Conservation (phyloP, 306 rosid species). For the Lablab purpureus region DNA sequence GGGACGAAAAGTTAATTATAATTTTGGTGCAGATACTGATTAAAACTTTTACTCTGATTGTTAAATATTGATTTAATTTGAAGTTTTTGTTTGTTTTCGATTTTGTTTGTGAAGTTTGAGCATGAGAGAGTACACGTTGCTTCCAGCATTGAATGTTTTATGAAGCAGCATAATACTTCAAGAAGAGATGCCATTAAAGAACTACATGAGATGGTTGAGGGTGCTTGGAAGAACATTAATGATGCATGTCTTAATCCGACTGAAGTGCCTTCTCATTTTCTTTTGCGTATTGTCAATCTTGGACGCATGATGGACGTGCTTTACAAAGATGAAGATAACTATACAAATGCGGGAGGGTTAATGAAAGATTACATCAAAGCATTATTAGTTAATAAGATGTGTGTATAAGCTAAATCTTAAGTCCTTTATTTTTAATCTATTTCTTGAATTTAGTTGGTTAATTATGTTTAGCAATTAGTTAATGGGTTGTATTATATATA, state of each 20-base stretch:
- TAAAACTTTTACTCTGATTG: too few relatives aligned
- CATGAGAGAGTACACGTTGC: not conserved
- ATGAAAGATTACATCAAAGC: not conserved
- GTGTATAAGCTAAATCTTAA: too few relatives aligned
- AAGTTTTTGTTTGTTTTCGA: too few relatives aligned
- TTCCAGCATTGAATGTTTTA: slow-evolving; percentile 30
- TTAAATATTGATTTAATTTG: too few relatives aligned
- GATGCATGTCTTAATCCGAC: not conserved
- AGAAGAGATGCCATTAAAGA: not conserved
- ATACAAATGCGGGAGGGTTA: not conserved
- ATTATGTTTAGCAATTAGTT: too few relatives aligned
- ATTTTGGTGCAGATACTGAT: too few relatives aligned
- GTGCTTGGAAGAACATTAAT: slow-evolving; percentile 39
- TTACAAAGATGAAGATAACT: slow-evolving; percentile 34
- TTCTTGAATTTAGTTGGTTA: too few relatives aligned
- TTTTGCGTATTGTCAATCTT: not conserved
- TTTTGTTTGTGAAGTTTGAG: too few relatives aligned
- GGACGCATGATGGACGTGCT: not conserved
- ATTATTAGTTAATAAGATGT: not conserved
- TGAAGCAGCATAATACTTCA: not conserved
- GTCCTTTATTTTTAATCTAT: too few relatives aligned
- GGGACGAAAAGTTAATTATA: too few relatives aligned
- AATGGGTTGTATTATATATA: too few relatives aligned
- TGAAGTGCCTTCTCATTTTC: not conserved
- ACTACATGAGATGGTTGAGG: not conserved